A percentile compares a stretch with the other conserved stretches of the same genome.
Conservation (phyloP, 306 rosid species). For the Lathyrus sativus region DNA sequence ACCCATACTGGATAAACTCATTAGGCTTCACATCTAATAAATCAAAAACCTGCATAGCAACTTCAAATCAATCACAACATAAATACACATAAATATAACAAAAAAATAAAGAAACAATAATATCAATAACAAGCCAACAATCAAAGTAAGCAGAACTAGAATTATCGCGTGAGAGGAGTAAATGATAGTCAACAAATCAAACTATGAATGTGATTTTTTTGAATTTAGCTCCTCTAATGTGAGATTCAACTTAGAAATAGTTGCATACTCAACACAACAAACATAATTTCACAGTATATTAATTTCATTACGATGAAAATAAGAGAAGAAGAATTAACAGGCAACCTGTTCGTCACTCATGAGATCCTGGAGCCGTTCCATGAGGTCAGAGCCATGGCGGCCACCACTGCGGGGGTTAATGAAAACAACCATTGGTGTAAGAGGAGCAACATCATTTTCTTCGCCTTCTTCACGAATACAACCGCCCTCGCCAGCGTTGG, state of each 20-base stretch:
- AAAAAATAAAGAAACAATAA: not conserved
- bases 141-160: not conserved
- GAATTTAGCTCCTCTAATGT: not conserved
- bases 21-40: slow-evolving; percentile 81
- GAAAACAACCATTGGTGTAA: slow-evolving; percentile 70
- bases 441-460: slow-evolving; percentile 38
- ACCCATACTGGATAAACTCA: slow-evolving; percentile 76
- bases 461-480: not conserved
- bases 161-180: not conserved
- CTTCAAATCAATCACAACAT: slow-evolving; percentile 27
- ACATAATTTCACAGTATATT: not conserved
- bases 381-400: slow-evolving; percentile 74
- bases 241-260: not conserved
- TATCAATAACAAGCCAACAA: not conserved
- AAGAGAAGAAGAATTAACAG: too few relatives aligned
- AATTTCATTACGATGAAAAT: too few relatives aligned
- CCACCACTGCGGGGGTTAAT: slow-evolving; percentile 87
- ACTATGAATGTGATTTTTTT: not conserved
- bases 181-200: not conserved
- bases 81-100: not conserved
- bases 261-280: not conserved
- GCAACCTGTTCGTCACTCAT: slow-evolving; percentile 95
- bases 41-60: slow-evolving; percentile 73
- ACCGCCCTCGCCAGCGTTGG: slow-evolving; percentile 49
- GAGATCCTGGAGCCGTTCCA: slow-evolving; percentile 70